Conservation (phyloP, 768 basidiomycete species). For the Boletus edulis region DNA sequence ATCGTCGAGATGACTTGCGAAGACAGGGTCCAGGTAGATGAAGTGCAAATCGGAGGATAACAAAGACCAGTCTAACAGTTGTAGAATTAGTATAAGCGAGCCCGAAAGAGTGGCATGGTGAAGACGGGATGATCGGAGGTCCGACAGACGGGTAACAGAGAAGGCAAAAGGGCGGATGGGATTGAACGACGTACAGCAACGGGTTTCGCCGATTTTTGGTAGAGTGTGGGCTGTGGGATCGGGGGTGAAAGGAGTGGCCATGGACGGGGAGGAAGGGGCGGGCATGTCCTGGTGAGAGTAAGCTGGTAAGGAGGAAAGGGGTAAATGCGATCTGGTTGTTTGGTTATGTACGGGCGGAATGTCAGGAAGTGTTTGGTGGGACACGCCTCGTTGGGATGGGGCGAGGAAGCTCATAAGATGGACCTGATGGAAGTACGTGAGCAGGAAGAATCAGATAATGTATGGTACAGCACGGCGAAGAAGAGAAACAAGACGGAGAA, state of each 20-base stretch:
- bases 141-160: slow-evolving; percentile 10
- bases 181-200: slow-evolving; percentile 61
- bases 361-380: slow-evolving; percentile 27
- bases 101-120: slow-evolving; percentile 14
- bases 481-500: slow-evolving; percentile 15
- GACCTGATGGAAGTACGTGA: slow-evolving; percentile 23
- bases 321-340: slow-evolving; percentile 33
- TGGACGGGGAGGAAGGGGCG: slow-evolving; percentile 25
- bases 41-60: slow-evolving; percentile 74
- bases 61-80: slow-evolving; percentile 69
- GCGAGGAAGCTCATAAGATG: slow-evolving; percentile 34
- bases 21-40: slow-evolving; percentile 82
- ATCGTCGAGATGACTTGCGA: slow-evolving; percentile 66
- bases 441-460: slow-evolving; percentile 19
- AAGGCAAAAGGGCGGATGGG: neutral
- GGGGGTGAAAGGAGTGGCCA: slow-evolving; percentile 27
- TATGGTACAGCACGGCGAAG: slow-evolving; percentile 14
- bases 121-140: slow-evolving; percentile 24
- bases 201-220: slow-evolving; percentile 67
- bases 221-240: slow-evolving; percentile 38
- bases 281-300: slow-evolving; percentile 34
- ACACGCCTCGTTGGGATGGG: slow-evolving; percentile 34
- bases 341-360: slow-evolving; percentile 33
- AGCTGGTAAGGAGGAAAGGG: slow-evolving; percentile 37
- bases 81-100: slow-evolving; percentile 17